Evolutionary conservation across 176 grass and related monocot genomes (phyloP).

Genomic region (Dendrocalamus sinicus): DNA sequence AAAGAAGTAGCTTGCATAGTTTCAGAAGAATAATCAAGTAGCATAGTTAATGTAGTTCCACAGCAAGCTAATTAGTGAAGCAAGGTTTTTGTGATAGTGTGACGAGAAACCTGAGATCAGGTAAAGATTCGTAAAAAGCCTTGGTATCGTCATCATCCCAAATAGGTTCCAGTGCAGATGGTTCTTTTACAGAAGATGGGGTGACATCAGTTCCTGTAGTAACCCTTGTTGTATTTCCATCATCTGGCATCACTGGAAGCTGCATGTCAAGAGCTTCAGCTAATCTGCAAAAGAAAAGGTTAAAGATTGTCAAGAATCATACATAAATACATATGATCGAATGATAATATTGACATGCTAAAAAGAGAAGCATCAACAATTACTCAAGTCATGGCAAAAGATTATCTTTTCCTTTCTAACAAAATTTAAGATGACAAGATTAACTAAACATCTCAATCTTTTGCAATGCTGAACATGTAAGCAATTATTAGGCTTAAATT

Average conservation of each 20-base stretch:
- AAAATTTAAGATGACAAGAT: background rate
- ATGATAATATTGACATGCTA: slow-evolving; percentile 11
- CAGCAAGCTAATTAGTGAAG: slow-evolving; percentile 28
- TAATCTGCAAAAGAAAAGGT: slow-evolving; percentile 57
- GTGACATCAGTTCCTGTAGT: slow-evolving; percentile 72
- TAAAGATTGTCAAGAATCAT: slow-evolving; percentile 35
- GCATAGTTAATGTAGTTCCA: slow-evolving; percentile 29
- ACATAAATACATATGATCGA: background rate
- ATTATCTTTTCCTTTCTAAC: background rate
- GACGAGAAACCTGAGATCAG: slow-evolving; percentile 87
- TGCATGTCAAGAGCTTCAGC: slow-evolving; percentile 98
- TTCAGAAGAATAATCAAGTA: slow-evolving; percentile 35
- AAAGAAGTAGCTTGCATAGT: slow-evolving; percentile 34
- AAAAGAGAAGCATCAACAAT: slow-evolving; percentile 9
- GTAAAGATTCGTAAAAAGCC: slow-evolving; percentile 95
- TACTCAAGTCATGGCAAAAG: slow-evolving; percentile 12
- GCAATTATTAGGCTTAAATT: background rate
- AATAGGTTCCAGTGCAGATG: slow-evolving; percentile 79
- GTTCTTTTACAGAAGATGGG: slow-evolving; percentile 72
- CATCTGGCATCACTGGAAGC: slow-evolving; percentile 96
- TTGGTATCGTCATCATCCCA: slow-evolving; percentile 99
- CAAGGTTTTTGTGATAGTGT: slow-evolving; percentile 18
- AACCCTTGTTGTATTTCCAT: slow-evolving; percentile 89
- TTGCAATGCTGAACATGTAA: background rate
- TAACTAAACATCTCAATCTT: slow-evolving; percentile 8